These are phyloP conservation scores for Daldinia vernicosa DNA, from an alignment of 495 filamentous ascomycete species.

Conservation along the genomic window DNA sequence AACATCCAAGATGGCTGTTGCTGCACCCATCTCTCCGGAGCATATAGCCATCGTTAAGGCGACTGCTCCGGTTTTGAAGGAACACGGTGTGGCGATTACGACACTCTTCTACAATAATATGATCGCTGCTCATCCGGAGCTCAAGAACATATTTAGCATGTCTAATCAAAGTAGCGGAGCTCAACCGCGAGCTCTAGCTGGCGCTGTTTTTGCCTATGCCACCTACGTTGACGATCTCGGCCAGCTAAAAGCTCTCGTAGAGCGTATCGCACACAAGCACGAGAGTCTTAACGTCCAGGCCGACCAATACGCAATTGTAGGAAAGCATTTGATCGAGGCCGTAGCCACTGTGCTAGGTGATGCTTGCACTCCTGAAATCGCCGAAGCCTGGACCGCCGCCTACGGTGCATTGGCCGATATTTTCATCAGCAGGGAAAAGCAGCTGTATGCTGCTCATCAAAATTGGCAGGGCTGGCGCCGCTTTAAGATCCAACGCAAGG, in stretches of 20 bases:
- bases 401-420: constrained; percentile 76
- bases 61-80: constrained; percentile 68
- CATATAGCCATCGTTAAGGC: constrained; percentile 66
- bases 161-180: constrained; percentile 70
- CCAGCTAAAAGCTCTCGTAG: constrained; percentile 68
- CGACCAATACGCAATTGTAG: constrained; percentile 74
- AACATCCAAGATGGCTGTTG: constrained; percentile 35
- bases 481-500: constrained; percentile 71
- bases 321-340: constrained; percentile 70
- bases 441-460: constrained; percentile 65
- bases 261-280: constrained; percentile 79
- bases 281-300: constrained; percentile 74
- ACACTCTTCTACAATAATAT: constrained; percentile 74
- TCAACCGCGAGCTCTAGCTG: constrained; percentile 72
- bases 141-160: constrained; percentile 73
- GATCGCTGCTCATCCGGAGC: constrained; percentile 65
- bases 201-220: constrained; percentile 74
- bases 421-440: constrained; percentile 70
- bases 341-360: constrained; percentile 73
- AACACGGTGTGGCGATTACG: constrained; percentile 73
- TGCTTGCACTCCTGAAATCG: constrained; percentile 71
- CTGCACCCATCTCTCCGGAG: constrained; percentile 48
- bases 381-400: constrained; percentile 74
- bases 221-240: constrained; percentile 74
- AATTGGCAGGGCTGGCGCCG: constrained; percentile 72